phyloP scores from a whole-genome alignment of 345 rosid genomes.

The Psidium friedrichsthalianum region DNA sequence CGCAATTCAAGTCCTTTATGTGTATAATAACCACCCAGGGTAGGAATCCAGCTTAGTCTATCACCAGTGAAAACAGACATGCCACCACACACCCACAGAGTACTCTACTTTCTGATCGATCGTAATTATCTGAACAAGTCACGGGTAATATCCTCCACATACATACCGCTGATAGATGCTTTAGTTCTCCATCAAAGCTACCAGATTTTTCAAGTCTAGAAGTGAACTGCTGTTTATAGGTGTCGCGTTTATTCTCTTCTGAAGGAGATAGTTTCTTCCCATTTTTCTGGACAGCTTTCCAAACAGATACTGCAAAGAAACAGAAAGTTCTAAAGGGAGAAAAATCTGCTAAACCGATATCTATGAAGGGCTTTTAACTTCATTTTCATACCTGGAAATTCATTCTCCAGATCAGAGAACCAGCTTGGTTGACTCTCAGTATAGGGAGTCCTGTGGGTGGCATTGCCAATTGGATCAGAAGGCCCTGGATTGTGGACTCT shows the following conservation, averaged over 20 bases:
- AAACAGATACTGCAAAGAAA: conserved; percentile 70
- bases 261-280: conserved; percentile 67
- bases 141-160: neutral
- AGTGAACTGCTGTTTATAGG: conserved; percentile 37
- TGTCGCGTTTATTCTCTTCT: conserved; percentile 74
- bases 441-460: conserved; percentile 31
- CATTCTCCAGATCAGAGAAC: conserved; percentile 78
- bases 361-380: neutral
- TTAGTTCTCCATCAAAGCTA: conserved; percentile 50
- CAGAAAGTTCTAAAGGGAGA: neutral
- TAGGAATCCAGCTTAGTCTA: neutral
- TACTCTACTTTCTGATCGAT: neutral
- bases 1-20: neutral
- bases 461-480: conserved; percentile 41
- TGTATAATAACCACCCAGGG: neutral
- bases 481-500: conserved; percentile 46
- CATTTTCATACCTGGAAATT: conserved; percentile 62
- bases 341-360: neutral
- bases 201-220: conserved; percentile 29
- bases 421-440: conserved; percentile 40
- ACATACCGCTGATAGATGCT: conserved; percentile 71
- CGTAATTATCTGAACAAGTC: neutral
- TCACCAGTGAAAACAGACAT: neutral
- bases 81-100: neutral
- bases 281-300: conserved; percentile 69